These are phyloP conservation scores for Neocucurbitaria cava DNA, from an alignment of 2,329 filamentous ascomycete genomes.

Conservation along the genomic window DNA sequence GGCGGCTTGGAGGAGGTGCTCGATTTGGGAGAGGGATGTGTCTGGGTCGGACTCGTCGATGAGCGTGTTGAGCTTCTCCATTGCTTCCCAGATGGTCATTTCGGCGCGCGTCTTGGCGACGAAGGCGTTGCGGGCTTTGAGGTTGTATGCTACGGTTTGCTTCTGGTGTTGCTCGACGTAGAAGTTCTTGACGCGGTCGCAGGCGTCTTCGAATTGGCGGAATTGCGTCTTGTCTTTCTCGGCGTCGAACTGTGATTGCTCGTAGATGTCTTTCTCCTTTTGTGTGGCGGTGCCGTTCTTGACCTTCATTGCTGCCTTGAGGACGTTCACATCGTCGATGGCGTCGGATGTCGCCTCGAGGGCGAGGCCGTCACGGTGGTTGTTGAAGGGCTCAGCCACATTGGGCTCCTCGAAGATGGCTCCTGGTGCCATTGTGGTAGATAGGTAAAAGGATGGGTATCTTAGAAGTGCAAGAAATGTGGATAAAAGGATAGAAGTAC, in stretches of 20 bases:
- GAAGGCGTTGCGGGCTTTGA: constrained; percentile 77
- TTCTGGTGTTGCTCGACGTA: constrained; percentile 75
- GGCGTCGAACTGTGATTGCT: constrained; percentile 71
- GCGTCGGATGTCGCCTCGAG: constrained; percentile 66
- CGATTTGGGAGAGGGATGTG: constrained; percentile 85
- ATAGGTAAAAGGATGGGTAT: constrained; percentile 23
- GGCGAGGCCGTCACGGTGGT: constrained; percentile 62
- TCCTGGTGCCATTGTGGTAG: constrained; percentile 54
- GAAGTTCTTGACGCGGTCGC: constrained; percentile 84
- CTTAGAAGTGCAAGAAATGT: constrained; percentile 9
- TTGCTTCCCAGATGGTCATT: constrained; percentile 90
- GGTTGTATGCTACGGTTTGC: constrained; percentile 84
- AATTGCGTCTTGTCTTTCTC: constrained; percentile 82
- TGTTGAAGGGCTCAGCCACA: constrained; percentile 53
- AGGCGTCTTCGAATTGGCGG: constrained; percentile 82
- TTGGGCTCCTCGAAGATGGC: constrained; percentile 53
- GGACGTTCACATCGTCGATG: constrained; percentile 66
- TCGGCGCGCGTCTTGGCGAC: constrained; percentile 70
- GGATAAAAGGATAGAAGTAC: neutral
- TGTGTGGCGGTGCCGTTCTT: constrained; percentile 55
- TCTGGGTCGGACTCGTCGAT: constrained; percentile 93
- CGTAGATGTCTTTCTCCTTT: constrained; percentile 59
- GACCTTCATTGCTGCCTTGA: constrained; percentile 62
- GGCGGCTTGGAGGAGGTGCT: constrained; percentile 86
- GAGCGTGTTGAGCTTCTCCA: constrained; percentile 89